Conservation (phyloP, 2,329 filamentous ascomycete genomes). For the Monilinia aucupariae region DNA sequence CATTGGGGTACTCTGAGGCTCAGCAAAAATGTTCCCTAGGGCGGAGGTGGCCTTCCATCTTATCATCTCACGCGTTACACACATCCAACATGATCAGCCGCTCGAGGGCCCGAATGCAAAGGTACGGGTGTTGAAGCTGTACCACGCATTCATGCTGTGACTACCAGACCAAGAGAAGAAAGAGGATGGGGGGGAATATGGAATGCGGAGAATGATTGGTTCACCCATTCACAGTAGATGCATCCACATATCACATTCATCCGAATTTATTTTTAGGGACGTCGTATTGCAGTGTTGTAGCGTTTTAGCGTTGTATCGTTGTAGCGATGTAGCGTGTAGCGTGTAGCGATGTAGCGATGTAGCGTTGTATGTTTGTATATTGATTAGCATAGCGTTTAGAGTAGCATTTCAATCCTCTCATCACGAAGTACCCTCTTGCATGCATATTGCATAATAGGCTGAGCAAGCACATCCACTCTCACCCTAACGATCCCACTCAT, state of each 20-base stretch:
- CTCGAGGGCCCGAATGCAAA: background rate
- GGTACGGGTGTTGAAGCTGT: background rate
- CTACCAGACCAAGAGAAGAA: background rate
- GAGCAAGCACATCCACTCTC: no score
- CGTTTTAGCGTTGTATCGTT: no score
- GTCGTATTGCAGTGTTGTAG: no score
- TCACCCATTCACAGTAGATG: background rate
- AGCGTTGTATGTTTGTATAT: no score
- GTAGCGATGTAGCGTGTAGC: no score
- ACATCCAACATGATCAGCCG: background rate
- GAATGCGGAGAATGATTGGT: background rate
- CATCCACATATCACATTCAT: background rate
- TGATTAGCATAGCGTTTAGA: no score
- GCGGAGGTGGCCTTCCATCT: background rate
- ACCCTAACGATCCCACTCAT: no score
- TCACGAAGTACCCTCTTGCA: no score
- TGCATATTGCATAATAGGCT: no score
- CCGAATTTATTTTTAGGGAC: no score
- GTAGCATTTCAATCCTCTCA: no score
- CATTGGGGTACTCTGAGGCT: background rate
- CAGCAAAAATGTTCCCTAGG: background rate
- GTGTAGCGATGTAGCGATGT: no score
- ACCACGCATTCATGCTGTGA: background rate
- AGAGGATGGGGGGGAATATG: background rate
- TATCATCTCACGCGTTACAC: background rate